Percentiles rank a stretch among this genome's conserved stretches.
Evolutionary conservation across 2,329 filamentous ascomycete genomes (phyloP).

Genomic region (Ilyonectria mors-panacis): DNA sequence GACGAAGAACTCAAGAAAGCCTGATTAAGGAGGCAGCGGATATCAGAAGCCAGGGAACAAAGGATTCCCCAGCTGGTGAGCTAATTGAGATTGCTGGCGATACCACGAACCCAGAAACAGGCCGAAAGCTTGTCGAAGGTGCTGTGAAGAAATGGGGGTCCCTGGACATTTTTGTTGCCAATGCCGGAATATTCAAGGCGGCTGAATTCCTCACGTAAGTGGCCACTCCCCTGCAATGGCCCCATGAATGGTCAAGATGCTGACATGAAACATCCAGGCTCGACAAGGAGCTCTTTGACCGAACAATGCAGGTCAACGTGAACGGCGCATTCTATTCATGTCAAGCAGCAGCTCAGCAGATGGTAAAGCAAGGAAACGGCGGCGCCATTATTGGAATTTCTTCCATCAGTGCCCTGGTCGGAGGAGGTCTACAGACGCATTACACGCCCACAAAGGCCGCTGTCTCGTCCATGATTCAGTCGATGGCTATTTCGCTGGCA

Average conservation of each 20-base stretch:
- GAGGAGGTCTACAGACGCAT: conserved; percentile 81
- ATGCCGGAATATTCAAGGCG: conserved; percentile 29
- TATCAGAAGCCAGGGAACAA: conserved; percentile 52
- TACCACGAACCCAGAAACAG: conserved; percentile 18
- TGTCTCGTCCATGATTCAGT: conserved; percentile 73
- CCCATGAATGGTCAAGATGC: not conserved
- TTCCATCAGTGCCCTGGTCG: conserved; percentile 79
- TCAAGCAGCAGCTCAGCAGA: conserved; percentile 84
- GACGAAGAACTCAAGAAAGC: conserved; percentile 60
- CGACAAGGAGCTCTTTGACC: conserved; percentile 21
- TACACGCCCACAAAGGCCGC: conserved; percentile 90
- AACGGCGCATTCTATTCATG: conserved; percentile 85
- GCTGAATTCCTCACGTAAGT: conserved; percentile 26
- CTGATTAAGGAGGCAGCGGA: conserved; percentile 20
- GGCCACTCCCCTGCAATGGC: not conserved
- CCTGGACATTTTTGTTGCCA: conserved; percentile 27
- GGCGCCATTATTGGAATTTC: conserved; percentile 82
- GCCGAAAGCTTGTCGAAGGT: conserved; percentile 5
- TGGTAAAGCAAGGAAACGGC: conserved; percentile 67
- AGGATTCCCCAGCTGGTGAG: conserved; percentile 74
- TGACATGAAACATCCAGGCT: conserved; percentile 6
- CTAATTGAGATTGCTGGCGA: conserved; percentile 26
- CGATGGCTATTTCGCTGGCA: conserved; percentile 75
- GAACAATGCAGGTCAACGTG: conserved; percentile 53
- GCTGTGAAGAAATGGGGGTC: conserved; percentile 25